Base-by-base conservation (phyloP, 768 basidiomycete genomes). In the Tubosaeta sp. region DNA sequence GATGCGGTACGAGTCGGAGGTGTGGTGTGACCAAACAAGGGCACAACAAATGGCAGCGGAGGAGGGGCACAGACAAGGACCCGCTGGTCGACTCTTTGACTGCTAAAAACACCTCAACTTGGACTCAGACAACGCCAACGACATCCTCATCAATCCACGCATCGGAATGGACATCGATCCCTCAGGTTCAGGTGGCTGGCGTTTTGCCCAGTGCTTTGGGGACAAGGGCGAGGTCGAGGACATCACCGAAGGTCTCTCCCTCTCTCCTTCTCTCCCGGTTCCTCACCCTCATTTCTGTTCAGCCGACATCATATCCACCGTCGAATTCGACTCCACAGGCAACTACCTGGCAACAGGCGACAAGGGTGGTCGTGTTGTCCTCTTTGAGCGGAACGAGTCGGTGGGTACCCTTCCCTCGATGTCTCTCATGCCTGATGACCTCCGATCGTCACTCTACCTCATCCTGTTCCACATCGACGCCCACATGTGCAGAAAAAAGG, bases 241-340 rank as follows among this genome's bases (percentile, higher is more conserved):
- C 71, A 98, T 99, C 67, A 99, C 97, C 54, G 97, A 99, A 79
- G 97, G 94, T 94, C 57, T 55, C 80, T 65, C 39, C 19, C 17
- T 29, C 59, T 58, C 55, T 12, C 25, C 51, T 48, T 43, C 44
- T 38, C 14, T 55, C 52, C 47, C 51, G 52, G 58, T 58, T 42
- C 31, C 41, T 55, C 46, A 66, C 53, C 48, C 46, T 25, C n/a
- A 41, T 2, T 32, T n/a, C 33, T 54, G 39, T 57, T 48, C 74
- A 97, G 94, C 97, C 78, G 97, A 99, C 80, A 98, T 99, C 79
- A 99, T 99, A 73, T 98, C 97, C 46, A 97, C 95, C 55, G 97
- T 98, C 70, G 97, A 99, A 77, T 99, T 98, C 67, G 97, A 98
- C 73, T 95, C 97, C 53, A 97, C 97, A 47, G 97, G 97, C 47